Conservation (phyloP, 2,329 filamentous ascomycete genomes). For the Aspergillus ochraceus region DNA sequence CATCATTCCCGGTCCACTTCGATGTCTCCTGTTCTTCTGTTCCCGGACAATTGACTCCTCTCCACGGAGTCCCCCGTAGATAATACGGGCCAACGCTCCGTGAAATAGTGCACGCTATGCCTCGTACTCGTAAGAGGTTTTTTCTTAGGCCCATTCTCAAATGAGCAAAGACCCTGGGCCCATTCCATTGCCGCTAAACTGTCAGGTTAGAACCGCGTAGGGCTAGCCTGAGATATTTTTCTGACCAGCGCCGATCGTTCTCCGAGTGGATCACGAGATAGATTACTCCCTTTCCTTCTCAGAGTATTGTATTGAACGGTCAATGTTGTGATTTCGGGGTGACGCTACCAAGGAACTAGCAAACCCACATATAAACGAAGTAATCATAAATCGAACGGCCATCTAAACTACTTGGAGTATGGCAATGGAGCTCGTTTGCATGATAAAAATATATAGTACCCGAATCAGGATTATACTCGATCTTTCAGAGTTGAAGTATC, state of each 20-base stretch:
- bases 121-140: neutral
- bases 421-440: too few relatives aligned
- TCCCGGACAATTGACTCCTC: neutral
- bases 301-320: neutral
- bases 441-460: too few relatives aligned
- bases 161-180: too few relatives aligned
- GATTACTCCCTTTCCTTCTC: neutral
- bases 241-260: neutral
- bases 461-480: too few relatives aligned
- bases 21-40: neutral
- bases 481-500: neutral
- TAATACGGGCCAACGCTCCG: neutral
- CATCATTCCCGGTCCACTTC: too few relatives aligned
- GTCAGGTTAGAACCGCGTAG: neutral
- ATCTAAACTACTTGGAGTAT: too few relatives aligned
- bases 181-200: too few relatives aligned
- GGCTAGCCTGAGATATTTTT: neutral
- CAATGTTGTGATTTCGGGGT: too few relatives aligned
- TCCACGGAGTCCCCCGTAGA: neutral
- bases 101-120: neutral
- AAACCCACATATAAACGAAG: too few relatives aligned
- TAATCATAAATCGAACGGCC: too few relatives aligned
- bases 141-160: neutral
- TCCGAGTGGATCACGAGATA: neutral
- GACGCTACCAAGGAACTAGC: too few relatives aligned